Evolutionary conservation across 352 stramenopile species (phyloP).

Genomic region (Stephanocyclus meneghinianus): DNA sequence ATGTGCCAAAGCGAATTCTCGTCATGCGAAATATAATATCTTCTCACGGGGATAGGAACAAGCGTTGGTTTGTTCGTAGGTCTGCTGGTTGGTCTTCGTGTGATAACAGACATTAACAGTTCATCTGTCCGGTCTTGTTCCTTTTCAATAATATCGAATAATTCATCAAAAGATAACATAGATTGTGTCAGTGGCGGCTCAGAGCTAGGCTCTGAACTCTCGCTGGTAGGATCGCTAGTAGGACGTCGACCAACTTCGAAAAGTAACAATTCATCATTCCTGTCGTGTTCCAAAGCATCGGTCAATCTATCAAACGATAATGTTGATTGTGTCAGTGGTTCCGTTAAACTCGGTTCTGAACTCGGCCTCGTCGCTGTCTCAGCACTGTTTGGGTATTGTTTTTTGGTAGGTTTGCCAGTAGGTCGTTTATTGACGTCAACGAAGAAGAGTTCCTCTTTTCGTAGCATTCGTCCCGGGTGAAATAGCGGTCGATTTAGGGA

Average conservation of each 20-base stretch:
- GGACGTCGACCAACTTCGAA: background rate
- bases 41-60: background rate
- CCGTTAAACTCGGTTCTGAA: background rate
- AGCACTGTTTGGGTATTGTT: no score
- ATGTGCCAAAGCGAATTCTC: background rate
- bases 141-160: background rate
- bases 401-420: background rate
- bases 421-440: background rate
- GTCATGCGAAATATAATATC: background rate
- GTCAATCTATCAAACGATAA: background rate
- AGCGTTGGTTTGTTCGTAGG: background rate
- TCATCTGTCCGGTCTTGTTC: background rate
- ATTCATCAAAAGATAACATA: background rate
- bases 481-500: background rate
- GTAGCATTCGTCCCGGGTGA: background rate
- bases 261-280: conserved; percentile 2
- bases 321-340: background rate
- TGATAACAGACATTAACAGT: background rate
- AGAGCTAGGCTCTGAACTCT: background rate
- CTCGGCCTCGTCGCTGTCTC: background rate
- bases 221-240: background rate
- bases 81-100: background rate
- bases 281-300: background rate
- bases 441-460: background rate
- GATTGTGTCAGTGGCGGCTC: background rate